Base-by-base conservation (phyloP, 2,329 filamentous ascomycete species). In the Apiospora malaysiana region DNA sequence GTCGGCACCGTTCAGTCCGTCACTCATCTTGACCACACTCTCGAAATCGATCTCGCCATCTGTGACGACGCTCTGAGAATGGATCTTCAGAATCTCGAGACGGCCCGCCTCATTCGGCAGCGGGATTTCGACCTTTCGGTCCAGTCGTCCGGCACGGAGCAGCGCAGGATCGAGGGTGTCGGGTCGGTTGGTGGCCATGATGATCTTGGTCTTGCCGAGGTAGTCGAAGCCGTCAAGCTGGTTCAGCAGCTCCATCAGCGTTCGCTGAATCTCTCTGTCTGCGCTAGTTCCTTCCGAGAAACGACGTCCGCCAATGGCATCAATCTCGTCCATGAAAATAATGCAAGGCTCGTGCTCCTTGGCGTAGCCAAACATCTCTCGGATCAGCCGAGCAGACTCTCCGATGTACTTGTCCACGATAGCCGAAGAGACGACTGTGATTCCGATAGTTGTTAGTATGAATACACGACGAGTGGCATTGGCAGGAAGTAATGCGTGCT, bases 261-360 rank as follows among this genome's bases (percentile, higher is more conserved):
- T 99, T 79, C 96, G 92, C 85, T 99, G 96, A 77, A 99, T 99
- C 83, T 99, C 96, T 79, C 97, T 92, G 85, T 99, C 96, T 68
- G 96, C 96, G 72, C 94, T 97, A 68, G 96, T 99, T 76, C 97
- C 96, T 82, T 99, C 96, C 0, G 94, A 97, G 84, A 99, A 99
- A 78, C 96, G 90, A 78, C 97, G 91, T 74, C 97, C 97, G 81
- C 96, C 96, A 79, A 99, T 99, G 79, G 96, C 96, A 80, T 99
- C 96, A 80, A 99, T 99, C 85, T 99, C 96, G 87, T 99, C 97
- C 96, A 99, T 99, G 89, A 99, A 99, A 84, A 99, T 99, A 83
- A 99, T 99, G 83, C 96, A 99, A 49, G 96, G 96, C 83, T 99
- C 96, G 82, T 99, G 96, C 82, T 99, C 97, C 84, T 98, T 98